Evolutionary conservation across 306 rosid species (phyloP), one percentile per base, ranked within the genome.

Genomic region (Abrus precatorius): DNA sequence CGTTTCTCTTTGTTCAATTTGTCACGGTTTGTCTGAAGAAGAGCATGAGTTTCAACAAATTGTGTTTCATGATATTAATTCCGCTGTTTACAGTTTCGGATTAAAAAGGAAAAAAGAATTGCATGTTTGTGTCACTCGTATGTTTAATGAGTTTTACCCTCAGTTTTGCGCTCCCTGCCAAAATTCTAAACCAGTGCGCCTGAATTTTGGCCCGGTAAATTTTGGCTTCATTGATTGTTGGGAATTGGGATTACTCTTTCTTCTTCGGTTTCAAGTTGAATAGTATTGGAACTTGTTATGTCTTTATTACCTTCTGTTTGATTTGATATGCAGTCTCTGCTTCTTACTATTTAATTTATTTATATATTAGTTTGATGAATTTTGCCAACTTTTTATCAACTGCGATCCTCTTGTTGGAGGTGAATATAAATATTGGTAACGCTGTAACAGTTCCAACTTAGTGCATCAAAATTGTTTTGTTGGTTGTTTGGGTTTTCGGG

Each of bases 401-500:
- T 6, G 13, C 56, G 80, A 45, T 80, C 36, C 43, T 53, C 33
- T 80, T 76, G 66, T 76, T 49, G 7, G 76, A 48, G 72, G 40
- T 55, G 56, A 30, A 53, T 50, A 59, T 67, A 14, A 33, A 55
- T 54, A 20, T 67, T 65, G 61, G 5, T 33, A 60, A 45, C 64
- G 60, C 61, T 74, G 5, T 33, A 60, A 45, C 64, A 68, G 68
- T 74, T 60, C 28, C 38, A 41, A 9, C 3, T 75, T 49, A 48
- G 6, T 73, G 61, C 28, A 56, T 57, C 20, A 45, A 9, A 29
- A n/a, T 68, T 47, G 27, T 72, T 50, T 49, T 57, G 20, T 2
- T 28, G 32, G 28, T 27, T 69, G 68, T 27, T 40, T 76, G 59
- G 60, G 48, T 30, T 30, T 83, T 28, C 69, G 28, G 9, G 61